Conservation (phyloP, 2,329 filamentous ascomycete species). For the Trichoderma sp. region DNA sequence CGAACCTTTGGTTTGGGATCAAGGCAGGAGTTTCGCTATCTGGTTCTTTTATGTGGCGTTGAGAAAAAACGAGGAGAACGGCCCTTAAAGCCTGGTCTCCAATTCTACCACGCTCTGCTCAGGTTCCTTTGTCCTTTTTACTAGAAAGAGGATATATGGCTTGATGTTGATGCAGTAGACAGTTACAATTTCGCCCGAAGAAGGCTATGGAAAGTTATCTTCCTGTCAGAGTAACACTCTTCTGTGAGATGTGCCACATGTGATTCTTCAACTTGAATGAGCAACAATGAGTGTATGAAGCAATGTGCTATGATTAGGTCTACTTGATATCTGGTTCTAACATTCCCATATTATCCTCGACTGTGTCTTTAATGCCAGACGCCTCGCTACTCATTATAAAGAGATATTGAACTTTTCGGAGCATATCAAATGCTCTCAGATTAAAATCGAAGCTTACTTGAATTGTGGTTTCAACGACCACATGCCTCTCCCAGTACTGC, state of each 20-base stretch:
- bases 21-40: conserved; percentile 40
- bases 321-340: neutral
- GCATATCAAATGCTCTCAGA: neutral
- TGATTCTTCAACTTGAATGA: neutral
- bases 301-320: neutral
- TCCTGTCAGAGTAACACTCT: conserved; percentile 28
- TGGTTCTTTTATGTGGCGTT: conserved; percentile 58
- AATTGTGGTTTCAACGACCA: conserved; percentile 48
- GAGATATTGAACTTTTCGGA: conserved; percentile 9
- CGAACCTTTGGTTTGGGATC: conserved; percentile 30
- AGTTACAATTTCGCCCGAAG: conserved; percentile 45
- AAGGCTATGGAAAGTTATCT: conserved; percentile 40
- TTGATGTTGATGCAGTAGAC: conserved; percentile 37
- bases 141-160: neutral
- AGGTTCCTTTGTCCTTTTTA: conserved; percentile 21
- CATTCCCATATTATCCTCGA: neutral
- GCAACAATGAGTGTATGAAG: neutral
- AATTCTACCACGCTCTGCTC: conserved; percentile 50
- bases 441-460: conserved; percentile 23
- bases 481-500: conserved; percentile 51
- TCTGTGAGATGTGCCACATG: conserved; percentile 17
- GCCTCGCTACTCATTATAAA: neutral
- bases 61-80: conserved; percentile 72
- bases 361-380: neutral
- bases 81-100: conserved; percentile 61